These are phyloP conservation scores for Dalechampia spathulata DNA, from an alignment of 441 rosid genomes.

Conservation along the genomic window DNA sequence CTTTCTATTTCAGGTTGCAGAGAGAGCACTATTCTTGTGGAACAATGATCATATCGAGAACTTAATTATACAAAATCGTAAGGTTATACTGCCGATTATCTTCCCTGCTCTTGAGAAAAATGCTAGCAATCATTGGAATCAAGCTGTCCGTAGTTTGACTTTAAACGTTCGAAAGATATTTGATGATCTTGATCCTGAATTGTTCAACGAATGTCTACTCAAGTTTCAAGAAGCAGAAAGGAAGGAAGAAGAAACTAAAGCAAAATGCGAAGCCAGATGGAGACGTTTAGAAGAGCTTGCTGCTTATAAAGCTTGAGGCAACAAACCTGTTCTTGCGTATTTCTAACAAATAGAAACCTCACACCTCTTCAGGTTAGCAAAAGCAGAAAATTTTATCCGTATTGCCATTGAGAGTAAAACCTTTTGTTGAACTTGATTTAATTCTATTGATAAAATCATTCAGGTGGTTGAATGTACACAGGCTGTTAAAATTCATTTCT, in stretches of 20 bases:
- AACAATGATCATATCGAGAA: slow-evolving; percentile 67
- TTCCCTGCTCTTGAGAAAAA: slow-evolving; percentile 69
- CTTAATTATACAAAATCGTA: slow-evolving; percentile 59
- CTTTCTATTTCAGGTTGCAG: slow-evolving; percentile 60
- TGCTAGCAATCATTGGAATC: slow-evolving; percentile 71
- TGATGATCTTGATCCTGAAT: slow-evolving; percentile 64
- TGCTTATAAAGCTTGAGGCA: slow-evolving; percentile 24
- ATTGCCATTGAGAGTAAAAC: slow-evolving; percentile 5
- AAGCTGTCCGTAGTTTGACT: slow-evolving; percentile 71
- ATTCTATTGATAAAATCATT: slow-evolving; percentile 4
- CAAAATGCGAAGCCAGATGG: slow-evolving; percentile 58
- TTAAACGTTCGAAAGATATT: slow-evolving; percentile 69
- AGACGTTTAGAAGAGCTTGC: slow-evolving; percentile 62
- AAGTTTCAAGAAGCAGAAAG: slow-evolving; percentile 53
- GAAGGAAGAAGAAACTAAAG: slow-evolving; percentile 40
- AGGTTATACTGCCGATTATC: slow-evolving; percentile 60
- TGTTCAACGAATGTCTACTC: slow-evolving; percentile 52
- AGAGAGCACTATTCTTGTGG: slow-evolving; percentile 82
- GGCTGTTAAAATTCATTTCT: background rate
- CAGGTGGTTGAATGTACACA: slow-evolving; percentile 6
- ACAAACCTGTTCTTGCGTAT: slow-evolving; percentile 16
- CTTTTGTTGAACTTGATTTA: slow-evolving; percentile 18
- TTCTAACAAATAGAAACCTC: slow-evolving; percentile 12
- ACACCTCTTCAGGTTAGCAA: slow-evolving; percentile 20
- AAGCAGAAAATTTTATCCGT: slow-evolving; percentile 11